phyloP scores from a whole-genome alignment of 768 basidiomycete genomes.

The Cyclocybe aegerita region DNA sequence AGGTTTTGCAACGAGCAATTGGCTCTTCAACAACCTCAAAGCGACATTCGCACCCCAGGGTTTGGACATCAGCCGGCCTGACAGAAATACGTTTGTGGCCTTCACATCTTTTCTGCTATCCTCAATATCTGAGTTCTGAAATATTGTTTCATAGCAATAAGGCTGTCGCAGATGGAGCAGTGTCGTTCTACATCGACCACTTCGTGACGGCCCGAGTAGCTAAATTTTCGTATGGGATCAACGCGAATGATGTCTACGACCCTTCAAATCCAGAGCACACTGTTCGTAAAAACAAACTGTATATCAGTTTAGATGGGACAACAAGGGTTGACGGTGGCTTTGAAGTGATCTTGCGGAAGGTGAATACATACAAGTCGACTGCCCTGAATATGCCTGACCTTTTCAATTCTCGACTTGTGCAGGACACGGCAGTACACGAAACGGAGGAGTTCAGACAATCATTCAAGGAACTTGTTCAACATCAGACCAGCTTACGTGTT shows the following conservation, averaged over 20 bases:
- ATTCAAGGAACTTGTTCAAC: constrained; percentile 20
- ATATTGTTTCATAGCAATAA: constrained; percentile 1
- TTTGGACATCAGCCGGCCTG: constrained; percentile 42
- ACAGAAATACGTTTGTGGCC: constrained; percentile 43
- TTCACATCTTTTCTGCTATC: not conserved
- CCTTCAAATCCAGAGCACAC: constrained; percentile 36
- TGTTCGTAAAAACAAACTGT: constrained; percentile 24
- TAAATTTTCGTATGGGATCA: constrained; percentile 23
- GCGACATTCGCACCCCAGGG: constrained; percentile 30
- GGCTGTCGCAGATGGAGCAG: constrained; percentile 23
- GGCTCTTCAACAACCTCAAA: constrained; percentile 43
- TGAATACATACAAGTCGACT: constrained; percentile 6
- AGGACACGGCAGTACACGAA: constrained; percentile 41
- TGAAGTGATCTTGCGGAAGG: constrained; percentile 34
- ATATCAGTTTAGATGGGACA: constrained; percentile 30
- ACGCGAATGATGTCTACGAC: constrained; percentile 25
- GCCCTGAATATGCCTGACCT: too few relatives aligned
- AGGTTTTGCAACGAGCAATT: constrained; percentile 53
- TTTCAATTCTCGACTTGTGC: not conserved
- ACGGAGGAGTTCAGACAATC: constrained; percentile 36
- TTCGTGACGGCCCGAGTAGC: constrained; percentile 19
- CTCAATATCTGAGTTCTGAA: too few relatives aligned
- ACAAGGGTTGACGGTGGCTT: constrained; percentile 32
- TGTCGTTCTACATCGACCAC: constrained; percentile 22
- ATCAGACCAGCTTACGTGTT: constrained; percentile 3